Conservation (phyloP, 768 basidiomycete genomes). For the Panellus pusillus region DNA sequence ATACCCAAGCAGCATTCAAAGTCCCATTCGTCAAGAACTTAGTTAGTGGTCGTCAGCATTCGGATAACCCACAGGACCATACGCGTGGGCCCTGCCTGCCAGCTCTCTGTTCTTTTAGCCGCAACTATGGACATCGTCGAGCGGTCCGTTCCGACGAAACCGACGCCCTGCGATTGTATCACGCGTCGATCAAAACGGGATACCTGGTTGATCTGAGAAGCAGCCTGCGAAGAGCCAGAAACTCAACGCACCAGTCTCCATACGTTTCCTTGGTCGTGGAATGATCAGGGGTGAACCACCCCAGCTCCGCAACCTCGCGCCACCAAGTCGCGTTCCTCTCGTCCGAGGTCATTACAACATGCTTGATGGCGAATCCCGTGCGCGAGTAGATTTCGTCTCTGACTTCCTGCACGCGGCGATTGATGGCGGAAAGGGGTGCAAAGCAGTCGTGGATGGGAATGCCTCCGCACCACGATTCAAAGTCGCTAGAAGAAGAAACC, state of each 20-base stretch:
- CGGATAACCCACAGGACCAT: slow-evolving; percentile 58
- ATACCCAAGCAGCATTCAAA: neutral
- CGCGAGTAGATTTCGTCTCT: slow-evolving; percentile 46
- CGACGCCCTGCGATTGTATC: slow-evolving; percentile 64
- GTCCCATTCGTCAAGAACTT: slow-evolving; percentile 9
- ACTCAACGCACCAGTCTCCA: slow-evolving; percentile 46
- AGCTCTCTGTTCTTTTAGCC: slow-evolving; percentile 60
- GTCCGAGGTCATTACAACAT: slow-evolving; percentile 67
- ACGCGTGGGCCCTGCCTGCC: slow-evolving; percentile 56
- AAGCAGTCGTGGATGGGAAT: slow-evolving; percentile 40
- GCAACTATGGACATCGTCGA: slow-evolving; percentile 75
- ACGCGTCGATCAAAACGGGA: slow-evolving; percentile 70
- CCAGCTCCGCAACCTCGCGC: slow-evolving; percentile 46
- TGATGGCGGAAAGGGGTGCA: slow-evolving; percentile 53
- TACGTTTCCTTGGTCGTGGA: slow-evolving; percentile 44
- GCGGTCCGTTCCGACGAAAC: slow-evolving; percentile 69
- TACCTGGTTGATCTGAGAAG: too few relatives aligned
- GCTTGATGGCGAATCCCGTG: slow-evolving; percentile 45
- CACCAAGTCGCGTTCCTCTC: slow-evolving; percentile 60
- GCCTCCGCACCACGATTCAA: slow-evolving; percentile 45
- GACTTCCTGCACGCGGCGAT: slow-evolving; percentile 56
- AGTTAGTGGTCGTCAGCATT: slow-evolving; percentile 58
- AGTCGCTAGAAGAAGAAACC: slow-evolving; percentile 34
- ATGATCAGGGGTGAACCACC: slow-evolving; percentile 57
- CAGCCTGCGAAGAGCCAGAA: too few relatives aligned